phyloP scores from a whole-genome alignment of 768 basidiomycete species.

The Amanita phalloides region DNA sequence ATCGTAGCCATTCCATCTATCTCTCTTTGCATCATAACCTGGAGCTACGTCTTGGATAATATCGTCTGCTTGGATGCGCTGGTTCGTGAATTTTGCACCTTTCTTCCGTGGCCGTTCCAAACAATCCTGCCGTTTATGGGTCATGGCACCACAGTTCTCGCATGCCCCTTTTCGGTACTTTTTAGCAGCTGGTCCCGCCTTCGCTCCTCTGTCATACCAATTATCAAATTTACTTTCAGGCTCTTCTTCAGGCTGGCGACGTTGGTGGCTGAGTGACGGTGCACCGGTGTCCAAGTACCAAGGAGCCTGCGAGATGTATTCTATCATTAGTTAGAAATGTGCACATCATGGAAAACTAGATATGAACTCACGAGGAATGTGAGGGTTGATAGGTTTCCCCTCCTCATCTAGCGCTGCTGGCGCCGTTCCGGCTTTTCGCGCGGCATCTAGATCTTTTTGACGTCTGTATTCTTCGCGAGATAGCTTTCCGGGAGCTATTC shows the following conservation, averaged over 20 bases:
- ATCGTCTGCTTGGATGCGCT: constrained; percentile 87
- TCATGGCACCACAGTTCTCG: constrained; percentile 97
- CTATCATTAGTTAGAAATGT: constrained; percentile 24
- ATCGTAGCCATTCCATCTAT: constrained; percentile 98
- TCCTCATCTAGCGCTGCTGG: constrained; percentile 93
- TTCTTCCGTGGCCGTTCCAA: constrained; percentile 94
- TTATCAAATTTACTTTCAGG: constrained; percentile 63
- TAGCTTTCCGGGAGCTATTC: constrained; percentile 61
- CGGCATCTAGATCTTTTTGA: constrained; percentile 95
- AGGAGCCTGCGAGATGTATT: constrained; percentile 97
- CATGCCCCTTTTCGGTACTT: constrained; percentile 98
- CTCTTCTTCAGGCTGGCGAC: constrained; percentile 57
- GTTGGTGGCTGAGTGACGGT: constrained; percentile 91
- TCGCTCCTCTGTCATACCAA: constrained; percentile 86
- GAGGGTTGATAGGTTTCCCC: constrained; percentile 94
- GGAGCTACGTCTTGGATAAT: constrained; percentile 66
- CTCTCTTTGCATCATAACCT: constrained; percentile 90
- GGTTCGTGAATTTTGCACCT: constrained; percentile 88
- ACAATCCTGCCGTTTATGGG: constrained; percentile 86
- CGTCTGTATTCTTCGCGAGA: constrained; percentile 92
- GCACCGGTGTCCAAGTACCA: constrained; percentile 97
- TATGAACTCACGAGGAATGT: constrained; percentile 79
- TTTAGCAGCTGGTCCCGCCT: constrained; percentile 84
- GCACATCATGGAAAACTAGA: neutral
- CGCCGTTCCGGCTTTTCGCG: constrained; percentile 96